A percentile compares a stretch with the other conserved stretches of the same genome.
Conservation (phyloP, 495 filamentous ascomycete species). For the Friedmanniomyces endolithicus region DNA sequence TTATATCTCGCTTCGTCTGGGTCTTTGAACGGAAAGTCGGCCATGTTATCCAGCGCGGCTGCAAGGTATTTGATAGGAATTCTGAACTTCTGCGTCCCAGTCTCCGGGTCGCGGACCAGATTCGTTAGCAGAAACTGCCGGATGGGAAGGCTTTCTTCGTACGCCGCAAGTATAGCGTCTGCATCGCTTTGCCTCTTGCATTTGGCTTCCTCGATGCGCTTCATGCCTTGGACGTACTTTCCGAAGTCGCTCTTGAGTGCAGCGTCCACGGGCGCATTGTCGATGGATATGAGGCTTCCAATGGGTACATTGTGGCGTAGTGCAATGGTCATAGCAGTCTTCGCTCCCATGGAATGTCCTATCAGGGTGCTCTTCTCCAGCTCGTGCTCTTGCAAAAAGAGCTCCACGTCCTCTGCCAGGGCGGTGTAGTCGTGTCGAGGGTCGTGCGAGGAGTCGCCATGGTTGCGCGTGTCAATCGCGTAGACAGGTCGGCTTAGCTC, state of each 20-base stretch:
- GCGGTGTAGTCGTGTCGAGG: conserved; percentile 64
- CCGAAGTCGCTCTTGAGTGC: conserved; percentile 60
- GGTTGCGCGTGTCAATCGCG: conserved; percentile 82
- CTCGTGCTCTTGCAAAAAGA: conserved; percentile 64
- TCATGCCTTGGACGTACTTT: conserved; percentile 77
- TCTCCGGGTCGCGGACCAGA: conserved; percentile 43
- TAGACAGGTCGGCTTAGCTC: conserved; percentile 75
- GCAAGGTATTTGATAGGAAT: conserved; percentile 50
- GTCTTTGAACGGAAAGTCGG: conserved; percentile 72
- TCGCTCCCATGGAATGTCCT: conserved; percentile 97
- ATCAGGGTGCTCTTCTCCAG: conserved; percentile 63
- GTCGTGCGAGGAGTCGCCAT: conserved; percentile 78
- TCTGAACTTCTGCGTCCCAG: conserved; percentile 40
- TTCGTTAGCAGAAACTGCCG: conserved; percentile 94
- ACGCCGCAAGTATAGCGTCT: conserved; percentile 62
- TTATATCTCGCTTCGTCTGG: conserved; percentile 49
- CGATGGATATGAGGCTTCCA: conserved; percentile 63
- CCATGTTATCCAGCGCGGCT: conserved; percentile 51
- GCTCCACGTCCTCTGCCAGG: conserved; percentile 77
- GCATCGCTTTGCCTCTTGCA: conserved; percentile 63
- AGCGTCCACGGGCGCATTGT: conserved; percentile 84
- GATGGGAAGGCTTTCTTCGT: conserved; percentile 62
- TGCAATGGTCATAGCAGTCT: conserved; percentile 82
- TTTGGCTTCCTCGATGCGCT: conserved; percentile 54
- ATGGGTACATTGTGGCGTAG: conserved; percentile 54